These are phyloP conservation scores for Didymella segeticola DNA, from an alignment of 2,329 filamentous ascomycete species.

Conservation along the genomic window DNA sequence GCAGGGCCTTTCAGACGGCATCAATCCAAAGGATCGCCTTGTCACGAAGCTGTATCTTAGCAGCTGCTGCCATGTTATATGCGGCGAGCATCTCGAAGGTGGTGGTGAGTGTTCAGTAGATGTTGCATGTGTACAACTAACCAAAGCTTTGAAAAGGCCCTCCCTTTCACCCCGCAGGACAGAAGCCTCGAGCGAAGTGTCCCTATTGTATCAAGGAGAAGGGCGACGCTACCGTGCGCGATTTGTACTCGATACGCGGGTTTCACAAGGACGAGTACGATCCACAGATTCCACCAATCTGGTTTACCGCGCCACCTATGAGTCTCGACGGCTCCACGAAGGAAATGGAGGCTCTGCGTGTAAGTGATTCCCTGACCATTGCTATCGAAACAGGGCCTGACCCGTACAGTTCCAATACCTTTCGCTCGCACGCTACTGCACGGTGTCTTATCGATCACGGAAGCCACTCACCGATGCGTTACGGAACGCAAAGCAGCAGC, in stretches of 20 bases:
- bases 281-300: slow-evolving; percentile 50
- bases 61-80: slow-evolving; percentile 58
- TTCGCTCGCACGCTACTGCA: slow-evolving; percentile 37
- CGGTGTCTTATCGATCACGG: slow-evolving; percentile 27
- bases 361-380: slow-evolving; percentile 24
- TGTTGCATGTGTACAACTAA: neutral
- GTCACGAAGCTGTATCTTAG: slow-evolving; percentile 57
- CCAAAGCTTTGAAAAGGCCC: slow-evolving; percentile 43
- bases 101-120: slow-evolving; percentile 51
- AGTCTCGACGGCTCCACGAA: slow-evolving; percentile 45
- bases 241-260: slow-evolving; percentile 56
- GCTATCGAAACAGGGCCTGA: slow-evolving; percentile 15
- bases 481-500: slow-evolving; percentile 30
- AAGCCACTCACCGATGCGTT: slow-evolving; percentile 25
- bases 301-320: slow-evolving; percentile 55
- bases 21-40: slow-evolving; percentile 45
- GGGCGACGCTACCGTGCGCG: slow-evolving; percentile 43
- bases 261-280: slow-evolving; percentile 52
- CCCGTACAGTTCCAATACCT: slow-evolving; percentile 56
- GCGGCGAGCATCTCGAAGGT: slow-evolving; percentile 56
- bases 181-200: slow-evolving; percentile 53
- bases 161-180: slow-evolving; percentile 53
- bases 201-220: slow-evolving; percentile 52
- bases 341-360: slow-evolving; percentile 53
- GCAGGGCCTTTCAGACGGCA: slow-evolving; percentile 47